These are phyloP conservation scores for Boletus bicolor DNA, from an alignment of 768 basidiomycete species.

Conservation along the genomic window DNA sequence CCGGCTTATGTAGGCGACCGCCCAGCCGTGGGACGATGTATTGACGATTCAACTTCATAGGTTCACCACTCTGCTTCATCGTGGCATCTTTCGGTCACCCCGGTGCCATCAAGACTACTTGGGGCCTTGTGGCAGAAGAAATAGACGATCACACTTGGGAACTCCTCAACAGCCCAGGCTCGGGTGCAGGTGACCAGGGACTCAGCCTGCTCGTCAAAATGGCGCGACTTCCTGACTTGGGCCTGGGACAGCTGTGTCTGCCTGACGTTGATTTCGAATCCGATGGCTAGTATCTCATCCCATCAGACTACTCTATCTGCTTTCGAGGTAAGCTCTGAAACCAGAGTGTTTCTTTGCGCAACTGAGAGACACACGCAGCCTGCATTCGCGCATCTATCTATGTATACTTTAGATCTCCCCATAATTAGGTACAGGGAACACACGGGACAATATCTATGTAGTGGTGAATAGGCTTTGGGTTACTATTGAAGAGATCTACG, in stretches of 20 bases:
- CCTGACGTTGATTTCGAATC: conserved; percentile 30
- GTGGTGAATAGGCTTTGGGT: neutral
- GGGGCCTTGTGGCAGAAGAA: conserved; percentile 68
- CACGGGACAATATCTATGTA: conserved; percentile 13
- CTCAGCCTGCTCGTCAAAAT: conserved; percentile 70
- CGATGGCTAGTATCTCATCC: conserved; percentile 9
- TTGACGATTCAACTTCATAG: conserved; percentile 35
- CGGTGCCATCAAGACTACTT: conserved; percentile 57
- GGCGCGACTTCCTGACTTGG: conserved; percentile 72
- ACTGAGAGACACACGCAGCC: conserved; percentile 2
- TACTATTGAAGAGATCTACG: neutral
- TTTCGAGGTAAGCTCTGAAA: conserved; percentile 8
- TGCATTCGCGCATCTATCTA: conserved; percentile 15
- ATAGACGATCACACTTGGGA: conserved; percentile 67
- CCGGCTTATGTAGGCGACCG: conserved; percentile 65
- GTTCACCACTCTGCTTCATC: conserved; percentile 75
- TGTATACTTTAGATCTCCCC: conserved; percentile 13
- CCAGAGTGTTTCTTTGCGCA: neutral
- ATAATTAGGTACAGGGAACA: conserved; percentile 14
- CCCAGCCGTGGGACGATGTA: neutral
- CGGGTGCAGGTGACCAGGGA: conserved; percentile 35
- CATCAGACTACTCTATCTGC: neutral
- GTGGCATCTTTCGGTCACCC: conserved; percentile 67
- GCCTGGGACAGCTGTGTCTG: conserved; percentile 56
- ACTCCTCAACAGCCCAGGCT: conserved; percentile 46